phyloP scores from a whole-genome alignment of 148 eudicot species.

The Cornus controversa region DNA sequence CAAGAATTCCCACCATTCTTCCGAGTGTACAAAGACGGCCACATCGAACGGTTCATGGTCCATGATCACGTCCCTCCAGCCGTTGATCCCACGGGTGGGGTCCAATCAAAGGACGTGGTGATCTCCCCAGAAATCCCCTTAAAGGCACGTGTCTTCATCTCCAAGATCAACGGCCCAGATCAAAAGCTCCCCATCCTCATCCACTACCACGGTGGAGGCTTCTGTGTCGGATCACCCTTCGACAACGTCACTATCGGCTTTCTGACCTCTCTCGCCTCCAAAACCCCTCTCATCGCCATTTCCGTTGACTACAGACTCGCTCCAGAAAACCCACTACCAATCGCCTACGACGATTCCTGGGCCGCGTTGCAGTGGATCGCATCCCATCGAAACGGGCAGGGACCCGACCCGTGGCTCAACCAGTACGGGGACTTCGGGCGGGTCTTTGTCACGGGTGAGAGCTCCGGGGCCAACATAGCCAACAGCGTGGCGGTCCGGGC shows the following conservation, averaged over 20 bases:
- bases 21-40: conserved; percentile 25
- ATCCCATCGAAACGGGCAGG: conserved; percentile 16
- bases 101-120: conserved; percentile 22
- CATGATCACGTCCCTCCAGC: conserved; percentile 13
- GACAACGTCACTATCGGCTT: background rate
- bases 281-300: conserved; percentile 13
- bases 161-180: conserved; percentile 1
- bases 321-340: conserved; percentile 32
- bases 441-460: conserved; percentile 32
- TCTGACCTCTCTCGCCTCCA: conserved; percentile 19
- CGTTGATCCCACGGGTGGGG: conserved; percentile 18
- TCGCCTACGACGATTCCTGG: conserved; percentile 42
- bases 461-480: conserved; percentile 35
- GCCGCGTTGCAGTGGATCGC: conserved; percentile 27
- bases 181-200: conserved; percentile 20
- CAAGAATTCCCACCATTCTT: conserved; percentile 8
- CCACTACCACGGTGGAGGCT: conserved; percentile 26
- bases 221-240: conserved; percentile 17
- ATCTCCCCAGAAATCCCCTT: conserved; percentile 17
- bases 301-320: conserved; percentile 31
- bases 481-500: conserved; percentile 23
- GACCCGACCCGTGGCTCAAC: conserved; percentile 25
- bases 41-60: conserved; percentile 13
- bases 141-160: conserved; percentile 23
- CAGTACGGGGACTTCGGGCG: conserved; percentile 15